Base-by-base conservation (phyloP, 2,329 filamentous ascomycete genomes). In the Talaromyces pinophilus region DNA sequence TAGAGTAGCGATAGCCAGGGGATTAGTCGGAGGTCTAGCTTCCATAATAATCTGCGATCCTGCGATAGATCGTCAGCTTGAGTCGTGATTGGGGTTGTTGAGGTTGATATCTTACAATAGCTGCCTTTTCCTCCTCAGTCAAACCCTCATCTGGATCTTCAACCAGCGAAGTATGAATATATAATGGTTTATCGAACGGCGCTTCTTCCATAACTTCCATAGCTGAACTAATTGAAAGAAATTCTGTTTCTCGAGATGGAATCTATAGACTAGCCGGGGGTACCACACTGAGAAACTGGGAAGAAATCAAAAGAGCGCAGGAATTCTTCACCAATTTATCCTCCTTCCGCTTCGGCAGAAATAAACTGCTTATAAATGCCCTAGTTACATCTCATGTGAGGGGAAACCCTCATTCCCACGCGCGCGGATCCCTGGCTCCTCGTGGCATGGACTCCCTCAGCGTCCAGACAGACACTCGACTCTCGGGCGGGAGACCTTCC, bases 141-240 rank as follows among this genome's bases (percentile, higher is more conserved):
- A 91, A 77, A 7, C 87, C 86, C 59, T 85, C 88, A 77, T 92
- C 90, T 0, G 87, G 87, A 71, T 89, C 86, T 35, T 75, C 74
- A 8, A 65, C 44, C 15, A 62, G 50, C 19, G 46, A 33, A 46
- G 46, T 35, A 30, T 65, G 33, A 13, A 22, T 22, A 15, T 48
- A 10, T 3, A 50, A 52, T 33, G 67, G 67, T 30, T 68, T 68
- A 19, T 63, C 61, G n/a, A 61, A 46, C 10, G 19, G 17, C 17
- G 17, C 28, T 5, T 57, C 60, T 42, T 59, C 35, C 35, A 38
- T 38, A n/a, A 4, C 17, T n/a, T 44, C 64, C 52, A 57, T 62
- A 30, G 19, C 25, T 55, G 52, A 44, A 44, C 3, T 19, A 38
- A 40, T 25, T 30, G 54, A 3, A 40, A 2, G 17, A 46, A 3